phyloP scores from a whole-genome alignment of 2,329 filamentous ascomycete species.

The Pseudogymnoascus sp. region DNA sequence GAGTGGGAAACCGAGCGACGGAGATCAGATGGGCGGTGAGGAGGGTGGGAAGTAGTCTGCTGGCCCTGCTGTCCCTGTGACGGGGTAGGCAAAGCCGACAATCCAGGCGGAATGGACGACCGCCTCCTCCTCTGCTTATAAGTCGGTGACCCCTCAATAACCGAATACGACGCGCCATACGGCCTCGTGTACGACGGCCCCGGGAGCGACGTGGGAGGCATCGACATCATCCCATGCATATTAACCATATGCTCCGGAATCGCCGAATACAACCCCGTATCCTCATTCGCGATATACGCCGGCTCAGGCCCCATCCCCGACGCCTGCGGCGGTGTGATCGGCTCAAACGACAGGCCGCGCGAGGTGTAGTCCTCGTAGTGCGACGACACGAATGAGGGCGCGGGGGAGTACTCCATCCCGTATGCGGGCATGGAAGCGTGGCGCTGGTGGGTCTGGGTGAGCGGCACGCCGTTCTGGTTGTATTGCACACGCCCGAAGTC shows the following conservation, averaged over 20 bases:
- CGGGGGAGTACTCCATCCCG: conserved; percentile 90
- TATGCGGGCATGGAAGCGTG: conserved; percentile 99
- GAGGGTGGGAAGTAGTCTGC: conserved; percentile 34
- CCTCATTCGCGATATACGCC: conserved; percentile 96
- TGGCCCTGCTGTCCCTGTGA: conserved; percentile 37
- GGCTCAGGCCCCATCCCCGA: conserved; percentile 77
- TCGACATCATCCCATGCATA: conserved; percentile 83
- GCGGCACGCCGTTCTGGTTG: conserved; percentile 83
- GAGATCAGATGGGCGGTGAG: conserved; percentile 80
- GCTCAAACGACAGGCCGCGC: conserved; percentile 91
- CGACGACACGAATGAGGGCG: conserved; percentile 96
- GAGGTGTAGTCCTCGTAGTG: conserved; percentile 93
- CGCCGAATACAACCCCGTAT: conserved; percentile 89
- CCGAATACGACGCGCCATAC: conserved; percentile 68
- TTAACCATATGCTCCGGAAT: conserved; percentile 82
- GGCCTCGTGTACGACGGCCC: conserved; percentile 68
- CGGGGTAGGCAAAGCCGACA: conserved; percentile 62
- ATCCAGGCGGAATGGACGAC: conserved; percentile 80
- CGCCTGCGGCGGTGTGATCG: conserved; percentile 86
- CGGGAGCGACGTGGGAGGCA: conserved; percentile 77
- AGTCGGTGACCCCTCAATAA: conserved; percentile 94
- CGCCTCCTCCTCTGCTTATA: conserved; percentile 96
- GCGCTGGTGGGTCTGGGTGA: conserved; percentile 77
- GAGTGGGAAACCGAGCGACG: conserved; percentile 85
- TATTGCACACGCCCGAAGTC: conserved; percentile 79